These are phyloP conservation scores for Gnaphalium uliginosum DNA, from an alignment of 129 eudicot species.

Conservation along the genomic window DNA sequence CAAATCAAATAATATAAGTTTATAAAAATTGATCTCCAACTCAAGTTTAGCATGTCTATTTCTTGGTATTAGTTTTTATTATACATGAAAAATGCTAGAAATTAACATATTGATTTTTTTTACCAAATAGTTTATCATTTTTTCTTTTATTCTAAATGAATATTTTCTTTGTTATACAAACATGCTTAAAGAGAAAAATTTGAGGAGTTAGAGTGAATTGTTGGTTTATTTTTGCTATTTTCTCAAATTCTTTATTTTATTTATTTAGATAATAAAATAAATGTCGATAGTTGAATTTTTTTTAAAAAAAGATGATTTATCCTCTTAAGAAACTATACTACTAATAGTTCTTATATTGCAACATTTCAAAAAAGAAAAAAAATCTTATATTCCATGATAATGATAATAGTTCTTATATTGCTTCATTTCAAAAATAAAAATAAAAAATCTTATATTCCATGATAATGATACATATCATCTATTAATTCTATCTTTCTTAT, in stretches of 20 bases:
- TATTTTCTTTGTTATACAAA: background rate
- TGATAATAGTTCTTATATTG: too few relatives aligned
- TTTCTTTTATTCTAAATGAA: background rate
- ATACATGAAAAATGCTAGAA: background rate
- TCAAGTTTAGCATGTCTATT: background rate
- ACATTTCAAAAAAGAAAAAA: too few relatives aligned
- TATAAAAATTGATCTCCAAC: background rate
- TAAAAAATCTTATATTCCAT: too few relatives aligned
- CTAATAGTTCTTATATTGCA: too few relatives aligned
- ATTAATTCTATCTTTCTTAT: background rate
- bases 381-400: too few relatives aligned
- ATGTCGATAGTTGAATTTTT: too few relatives aligned
- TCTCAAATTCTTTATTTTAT: background rate
- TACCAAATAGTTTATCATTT: background rate
- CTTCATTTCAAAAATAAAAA: too few relatives aligned
- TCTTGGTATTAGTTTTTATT: background rate
- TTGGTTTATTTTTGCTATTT: background rate
- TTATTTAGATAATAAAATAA: background rate
- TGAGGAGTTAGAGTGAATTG: too few relatives aligned
- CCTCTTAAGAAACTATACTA: background rate
- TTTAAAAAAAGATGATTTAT: too few relatives aligned
- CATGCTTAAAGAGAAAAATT: too few relatives aligned
- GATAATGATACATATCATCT: too few relatives aligned
- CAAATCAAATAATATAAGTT: background rate
- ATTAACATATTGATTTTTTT: background rate